These are phyloP conservation scores for Blepharisma stoltei DNA, from an alignment of 73 alveolate genomes.

Conservation along the genomic window DNA sequence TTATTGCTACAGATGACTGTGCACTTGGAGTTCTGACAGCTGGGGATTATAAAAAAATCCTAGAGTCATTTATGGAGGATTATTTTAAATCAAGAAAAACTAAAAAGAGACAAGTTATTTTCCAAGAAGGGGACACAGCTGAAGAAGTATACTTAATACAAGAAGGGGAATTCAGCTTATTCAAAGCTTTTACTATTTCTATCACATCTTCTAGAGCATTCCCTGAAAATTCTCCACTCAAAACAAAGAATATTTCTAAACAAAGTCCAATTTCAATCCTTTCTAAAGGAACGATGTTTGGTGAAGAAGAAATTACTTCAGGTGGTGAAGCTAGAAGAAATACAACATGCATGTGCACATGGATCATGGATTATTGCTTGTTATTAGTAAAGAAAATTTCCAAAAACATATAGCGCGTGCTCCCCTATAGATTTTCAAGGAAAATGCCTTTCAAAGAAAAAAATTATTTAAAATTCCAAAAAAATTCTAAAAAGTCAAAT, in stretches of 20 bases:
- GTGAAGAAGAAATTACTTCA: constrained; percentile 8
- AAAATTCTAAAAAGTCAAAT: no score
- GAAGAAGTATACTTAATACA: background rate
- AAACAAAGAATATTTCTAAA: background rate
- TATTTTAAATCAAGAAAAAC: background rate
- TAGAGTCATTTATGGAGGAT: constrained; percentile 4
- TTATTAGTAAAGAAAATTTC: no score
- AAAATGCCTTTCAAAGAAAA: no score
- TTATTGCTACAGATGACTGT: background rate
- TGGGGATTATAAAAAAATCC: background rate
- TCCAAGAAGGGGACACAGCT: constrained; percentile 16
- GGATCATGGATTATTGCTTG: no score
- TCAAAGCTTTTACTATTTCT: background rate
- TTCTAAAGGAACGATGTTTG: background rate
- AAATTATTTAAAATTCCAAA: no score
- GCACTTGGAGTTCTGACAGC: background rate
- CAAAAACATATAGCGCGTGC: no score
- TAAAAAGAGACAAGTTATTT: constrained; percentile 1
- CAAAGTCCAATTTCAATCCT: background rate
- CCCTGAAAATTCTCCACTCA: background rate
- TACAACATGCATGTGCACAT: no score
- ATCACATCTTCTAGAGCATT: background rate
- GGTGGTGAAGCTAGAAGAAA: no score
- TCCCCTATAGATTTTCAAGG: no score
- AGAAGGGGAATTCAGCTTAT: constrained; percentile 18